phyloP scores from a whole-genome alignment of 2,329 filamentous ascomycete species.

The Aspergillus viridinutans region DNA sequence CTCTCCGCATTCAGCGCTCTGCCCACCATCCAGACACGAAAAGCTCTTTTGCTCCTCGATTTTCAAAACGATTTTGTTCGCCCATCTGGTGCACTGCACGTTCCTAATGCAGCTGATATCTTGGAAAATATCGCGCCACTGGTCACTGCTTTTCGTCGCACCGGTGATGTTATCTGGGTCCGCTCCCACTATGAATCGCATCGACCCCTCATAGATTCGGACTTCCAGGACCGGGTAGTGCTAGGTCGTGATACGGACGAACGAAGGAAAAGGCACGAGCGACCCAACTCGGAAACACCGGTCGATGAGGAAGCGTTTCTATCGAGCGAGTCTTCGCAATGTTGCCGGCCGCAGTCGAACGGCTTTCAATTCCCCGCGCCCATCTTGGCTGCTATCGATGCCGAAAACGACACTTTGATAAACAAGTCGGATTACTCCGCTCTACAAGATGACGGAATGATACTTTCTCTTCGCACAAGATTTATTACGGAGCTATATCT shows the following conservation, averaged over 20 bases:
- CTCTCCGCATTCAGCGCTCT: slow-evolving; percentile 25
- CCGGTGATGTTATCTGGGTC: slow-evolving; percentile 78
- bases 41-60: slow-evolving; percentile 77
- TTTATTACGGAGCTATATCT: slow-evolving; percentile 87
- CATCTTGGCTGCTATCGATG: slow-evolving; percentile 48
- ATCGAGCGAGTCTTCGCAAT: slow-evolving; percentile 28
- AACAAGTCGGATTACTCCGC: slow-evolving; percentile 84
- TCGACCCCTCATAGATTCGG: slow-evolving; percentile 52
- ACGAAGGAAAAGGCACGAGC: slow-evolving; percentile 9
- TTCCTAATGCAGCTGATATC: slow-evolving; percentile 61
- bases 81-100: slow-evolving; percentile 62
- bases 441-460: slow-evolving; percentile 68
- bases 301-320: slow-evolving; percentile 44
- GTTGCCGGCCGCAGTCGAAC: slow-evolving; percentile 37
- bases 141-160: slow-evolving; percentile 66
- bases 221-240: slow-evolving; percentile 44
- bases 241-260: slow-evolving; percentile 37
- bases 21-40: slow-evolving; percentile 54
- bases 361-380: slow-evolving; percentile 50
- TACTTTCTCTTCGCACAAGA: slow-evolving; percentile 74
- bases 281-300: slow-evolving; percentile 9
- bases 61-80: slow-evolving; percentile 86
- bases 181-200: slow-evolving; percentile 67
- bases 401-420: slow-evolving; percentile 50
- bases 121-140: slow-evolving; percentile 63